Conservation (phyloP, 1,284 basidiomycete species). For the Chalciporus sp. region DNA sequence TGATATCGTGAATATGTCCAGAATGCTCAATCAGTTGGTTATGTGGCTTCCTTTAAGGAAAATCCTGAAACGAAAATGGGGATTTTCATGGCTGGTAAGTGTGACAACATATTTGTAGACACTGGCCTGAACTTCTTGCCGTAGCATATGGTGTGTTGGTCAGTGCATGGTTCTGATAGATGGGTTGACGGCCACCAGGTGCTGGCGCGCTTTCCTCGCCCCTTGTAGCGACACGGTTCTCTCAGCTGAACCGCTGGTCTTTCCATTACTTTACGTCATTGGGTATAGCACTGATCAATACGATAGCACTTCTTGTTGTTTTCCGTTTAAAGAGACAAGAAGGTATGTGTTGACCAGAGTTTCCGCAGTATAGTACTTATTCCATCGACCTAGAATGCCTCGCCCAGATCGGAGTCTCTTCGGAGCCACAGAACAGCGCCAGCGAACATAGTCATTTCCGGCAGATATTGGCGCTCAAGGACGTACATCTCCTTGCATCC, state of each 20-base stretch:
- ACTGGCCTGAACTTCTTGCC: conserved; percentile 19
- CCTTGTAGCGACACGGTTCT: conserved; percentile 63
- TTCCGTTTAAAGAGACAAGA: conserved; percentile 61
- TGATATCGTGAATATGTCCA: conserved; percentile 1
- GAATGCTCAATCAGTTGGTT: conserved; percentile 33
- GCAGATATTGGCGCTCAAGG: conserved; percentile 48
- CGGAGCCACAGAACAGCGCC: conserved; percentile 22
- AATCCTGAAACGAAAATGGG: conserved; percentile 31
- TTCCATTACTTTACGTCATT: conserved; percentile 66
- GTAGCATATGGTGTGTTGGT: conserved; percentile 14
- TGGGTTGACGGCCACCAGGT: conserved; percentile 36
- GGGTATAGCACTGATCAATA: conserved; percentile 53
- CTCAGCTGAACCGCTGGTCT: conserved; percentile 52
- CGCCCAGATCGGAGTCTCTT: conserved; percentile 33
- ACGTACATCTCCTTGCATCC: conserved; percentile 52
- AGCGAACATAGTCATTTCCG: conserved; percentile 43
- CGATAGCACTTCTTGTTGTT: conserved; percentile 42
- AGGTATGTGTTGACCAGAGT: conserved; percentile 30
- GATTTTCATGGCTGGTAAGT: conserved; percentile 24
- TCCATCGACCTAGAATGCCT: conserved; percentile 24
- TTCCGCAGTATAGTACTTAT: background rate
- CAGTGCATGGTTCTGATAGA: background rate
- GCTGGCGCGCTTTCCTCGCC: conserved; percentile 60
- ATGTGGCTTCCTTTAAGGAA: conserved; percentile 25
- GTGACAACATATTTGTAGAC: background rate